Evolutionary conservation across 108 stramenopile species (phyloP), one percentile per base, ranked within the genome.

Genomic region (Nitzschia inconspicua): DNA sequence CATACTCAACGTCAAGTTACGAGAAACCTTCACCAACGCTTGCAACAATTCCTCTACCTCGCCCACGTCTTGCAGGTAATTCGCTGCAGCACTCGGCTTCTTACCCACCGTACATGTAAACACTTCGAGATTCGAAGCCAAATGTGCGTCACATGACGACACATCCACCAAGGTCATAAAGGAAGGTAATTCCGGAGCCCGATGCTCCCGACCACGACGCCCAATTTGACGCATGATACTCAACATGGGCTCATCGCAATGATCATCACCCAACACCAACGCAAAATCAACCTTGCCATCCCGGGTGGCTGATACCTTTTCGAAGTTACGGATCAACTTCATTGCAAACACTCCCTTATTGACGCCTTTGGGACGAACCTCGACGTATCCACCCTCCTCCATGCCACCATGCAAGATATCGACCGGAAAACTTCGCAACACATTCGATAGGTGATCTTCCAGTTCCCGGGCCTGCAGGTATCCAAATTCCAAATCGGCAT

Each of bases 401-500:
- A 95, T 75, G 74, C 97, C 72, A 43, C 83, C 81, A 63, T 92
- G 89, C 35, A 98, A 50, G 65, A 99, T 94, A 65, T 97, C 96
- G 31, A 99, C 93, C 24, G 93, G 78, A 64, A 86, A 96, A 41
- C 82, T 79, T 65, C 85, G 76, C 24, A 99, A 65, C 19, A 95
- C 94, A 42, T 86, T 87, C 11, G 76, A 81, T 28, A 99, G 56
- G 61, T 99, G 99, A 44, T 98, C 97, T 78, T 98, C 94, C 14
- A 99, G 73, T 57, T 96, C 86, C 54, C 83, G 76, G 6, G 98
- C 98, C 65, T 98, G 97, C 34, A 91, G 84, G 36, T 83, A 83
- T 26, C 97, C 98, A 78, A 97, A 99, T 60, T 99, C 98, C 14
- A 97, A 95, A 66, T 99, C 98, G 0, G 95, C 93, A 54, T 94